Conservation (phyloP, 2,329 filamentous ascomycete species). For the Metarhizium sp. region DNA sequence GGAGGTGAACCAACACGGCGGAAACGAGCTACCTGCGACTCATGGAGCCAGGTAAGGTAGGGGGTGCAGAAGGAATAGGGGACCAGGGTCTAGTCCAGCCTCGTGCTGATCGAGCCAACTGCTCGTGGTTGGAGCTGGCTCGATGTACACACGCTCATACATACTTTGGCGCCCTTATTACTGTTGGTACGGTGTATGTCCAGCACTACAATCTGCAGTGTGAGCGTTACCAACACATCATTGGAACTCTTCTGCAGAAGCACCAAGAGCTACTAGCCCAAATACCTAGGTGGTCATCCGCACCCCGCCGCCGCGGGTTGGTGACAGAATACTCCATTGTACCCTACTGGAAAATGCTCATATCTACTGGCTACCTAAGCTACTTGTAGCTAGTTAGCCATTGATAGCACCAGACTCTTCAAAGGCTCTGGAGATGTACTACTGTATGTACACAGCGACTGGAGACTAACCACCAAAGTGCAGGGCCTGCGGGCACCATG, state of each 20-base stretch:
- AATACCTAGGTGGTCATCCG: too few relatives aligned
- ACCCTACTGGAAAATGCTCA: too few relatives aligned
- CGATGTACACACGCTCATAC: neutral
- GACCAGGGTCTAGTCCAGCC: neutral
- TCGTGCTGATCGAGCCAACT: neutral
- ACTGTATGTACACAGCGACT: too few relatives aligned
- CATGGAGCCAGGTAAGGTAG: neutral
- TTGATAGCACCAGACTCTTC: too few relatives aligned
- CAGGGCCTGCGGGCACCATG: neutral
- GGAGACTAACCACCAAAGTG: neutral
- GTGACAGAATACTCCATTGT: too few relatives aligned
- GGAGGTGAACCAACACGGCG: constrained; percentile 8
- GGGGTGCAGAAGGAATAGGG: neutral
- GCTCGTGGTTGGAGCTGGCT: neutral
- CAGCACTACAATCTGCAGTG: neutral
- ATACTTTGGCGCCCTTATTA: neutral
- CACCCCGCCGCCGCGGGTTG: too few relatives aligned
- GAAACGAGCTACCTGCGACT: constrained; percentile 5
- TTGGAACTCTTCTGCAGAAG: neutral
- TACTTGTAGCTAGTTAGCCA: too few relatives aligned
- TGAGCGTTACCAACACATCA: neutral
- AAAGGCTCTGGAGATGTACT: too few relatives aligned
- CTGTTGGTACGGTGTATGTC: neutral
- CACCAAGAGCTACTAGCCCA: neutral
- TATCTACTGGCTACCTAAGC: too few relatives aligned